Base-by-base conservation (phyloP, 164 flowering plant genomes). In the Liquidambar formosana region DNA sequence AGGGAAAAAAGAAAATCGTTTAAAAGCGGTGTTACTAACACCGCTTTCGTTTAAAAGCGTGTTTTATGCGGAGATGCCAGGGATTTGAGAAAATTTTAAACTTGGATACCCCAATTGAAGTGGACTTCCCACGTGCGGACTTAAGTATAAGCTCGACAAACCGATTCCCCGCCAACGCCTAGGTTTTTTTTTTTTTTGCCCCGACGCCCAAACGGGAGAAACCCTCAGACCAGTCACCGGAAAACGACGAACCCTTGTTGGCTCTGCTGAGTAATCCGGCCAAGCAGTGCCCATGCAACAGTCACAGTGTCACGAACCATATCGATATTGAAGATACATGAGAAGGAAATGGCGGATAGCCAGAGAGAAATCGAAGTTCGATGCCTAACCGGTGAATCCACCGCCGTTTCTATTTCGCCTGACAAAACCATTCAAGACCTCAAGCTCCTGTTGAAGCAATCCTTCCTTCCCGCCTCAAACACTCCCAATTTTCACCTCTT, bases 401-500 rank as follows among this genome's bases (percentile, higher is more conserved):
- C 71, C 5, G 66, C 63, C 58, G 57, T 89, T 12, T 69, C 77
- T 0, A 62, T 90, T 21, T 71, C 84, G 10, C 60, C 80, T 1
- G 62, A 66, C 69, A 69, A 64, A 44, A 80, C 89, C 19, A 65
- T 89, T 28, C 72, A 75, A 65, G 85, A 88, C 28, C 79, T 94
- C 57, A 92, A 89, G 76, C 78, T 76, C 15, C 73, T 84, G 26
- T 71, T 94, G 83, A 80, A 71, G 61, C 79, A 77, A 56, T 68
- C 64, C 6, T 94, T 89, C 73, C 65, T 75, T 70, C 85, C 91
- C 26, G 93, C 93, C 57, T 65, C 80, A 10, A 49, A 64, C 48
- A 84, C 78, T 51, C 85, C 90, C 27, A 79, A 83, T 76, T 92
- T 92, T 73, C 96, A 94, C 70, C 91, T 94, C 65, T 90, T 84